A percentile compares a stretch with the other conserved stretches of the same genome.
phyloP scores from a whole-genome alignment of 495 filamentous ascomycete species.

The Tuber indicum region DNA sequence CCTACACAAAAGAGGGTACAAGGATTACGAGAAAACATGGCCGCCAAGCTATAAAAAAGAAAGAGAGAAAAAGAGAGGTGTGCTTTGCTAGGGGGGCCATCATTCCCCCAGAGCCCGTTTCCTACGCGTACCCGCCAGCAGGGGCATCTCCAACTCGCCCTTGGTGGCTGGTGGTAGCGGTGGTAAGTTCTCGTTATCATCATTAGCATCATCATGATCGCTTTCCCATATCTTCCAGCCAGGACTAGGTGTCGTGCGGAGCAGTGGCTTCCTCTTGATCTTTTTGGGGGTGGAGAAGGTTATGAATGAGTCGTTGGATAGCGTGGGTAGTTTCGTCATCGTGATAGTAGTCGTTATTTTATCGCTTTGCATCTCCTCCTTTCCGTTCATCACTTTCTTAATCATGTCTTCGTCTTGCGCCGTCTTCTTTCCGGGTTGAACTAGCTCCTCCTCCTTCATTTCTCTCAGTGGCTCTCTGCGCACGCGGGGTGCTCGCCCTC shows the following conservation, averaged over 20 bases:
- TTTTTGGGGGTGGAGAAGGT: slow-evolving; percentile 28
- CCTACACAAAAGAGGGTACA: not conserved
- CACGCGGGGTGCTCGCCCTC: slow-evolving; percentile 3
- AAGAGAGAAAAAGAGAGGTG: not conserved
- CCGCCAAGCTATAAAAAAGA: not conserved
- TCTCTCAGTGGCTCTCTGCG: slow-evolving; percentile 27
- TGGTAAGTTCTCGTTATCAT: slow-evolving; percentile 1
- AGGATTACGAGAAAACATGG: not conserved
- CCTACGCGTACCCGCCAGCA: not conserved
- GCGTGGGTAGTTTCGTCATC: slow-evolving; percentile 15
- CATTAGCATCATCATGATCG: slow-evolving; percentile 16
- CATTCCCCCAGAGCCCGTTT: not conserved
- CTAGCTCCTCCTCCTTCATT: slow-evolving; percentile 30
- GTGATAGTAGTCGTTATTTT: not conserved
- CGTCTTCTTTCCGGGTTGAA: not conserved
- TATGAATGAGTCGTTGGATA: slow-evolving; percentile 27
- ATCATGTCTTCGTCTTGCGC: not conserved
- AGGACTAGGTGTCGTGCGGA: slow-evolving; percentile 11
- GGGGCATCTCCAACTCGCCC: not conserved
- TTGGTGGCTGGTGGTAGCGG: not conserved
- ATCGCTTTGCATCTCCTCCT: not conserved
- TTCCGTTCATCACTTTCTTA: not conserved
- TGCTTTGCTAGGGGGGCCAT: not conserved
- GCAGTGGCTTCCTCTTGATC: slow-evolving; percentile 9
- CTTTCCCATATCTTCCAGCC: slow-evolving; percentile 25